These are phyloP conservation scores for Metschnikowia borealis DNA, from an alignment of 805 yeast species.

Conservation along the genomic window DNA sequence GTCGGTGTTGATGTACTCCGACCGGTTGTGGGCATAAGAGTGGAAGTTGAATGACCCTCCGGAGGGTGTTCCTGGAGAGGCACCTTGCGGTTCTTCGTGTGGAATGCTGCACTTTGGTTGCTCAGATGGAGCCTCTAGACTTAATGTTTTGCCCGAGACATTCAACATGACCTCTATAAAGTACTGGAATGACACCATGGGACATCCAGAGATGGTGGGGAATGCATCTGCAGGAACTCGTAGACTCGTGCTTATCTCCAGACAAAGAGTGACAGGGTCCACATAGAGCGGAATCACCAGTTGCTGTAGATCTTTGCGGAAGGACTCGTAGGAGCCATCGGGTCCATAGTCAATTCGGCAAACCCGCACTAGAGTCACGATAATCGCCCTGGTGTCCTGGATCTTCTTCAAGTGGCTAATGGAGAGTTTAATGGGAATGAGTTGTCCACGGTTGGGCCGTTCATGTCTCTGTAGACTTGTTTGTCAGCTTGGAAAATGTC, in stretches of 20 bases:
- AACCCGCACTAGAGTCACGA: conserved; percentile 74
- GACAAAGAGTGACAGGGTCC: conserved; percentile 58
- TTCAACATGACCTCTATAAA: conserved; percentile 82
- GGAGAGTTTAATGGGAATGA: conserved; percentile 64
- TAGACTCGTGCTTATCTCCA: conserved; percentile 58
- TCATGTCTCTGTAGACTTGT: too few relatives aligned
- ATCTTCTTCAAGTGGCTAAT: conserved; percentile 69
- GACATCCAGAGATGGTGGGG: conserved; percentile 74
- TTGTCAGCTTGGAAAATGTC: too few relatives aligned
- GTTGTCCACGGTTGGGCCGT: conserved; percentile 84
- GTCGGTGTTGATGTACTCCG: conserved; percentile 71
- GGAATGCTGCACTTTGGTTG: conserved; percentile 14
- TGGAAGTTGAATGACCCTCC: conserved; percentile 22
- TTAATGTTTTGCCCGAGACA: conserved; percentile 55
- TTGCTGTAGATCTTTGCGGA: conserved; percentile 80
- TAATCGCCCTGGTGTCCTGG: conserved; percentile 67
- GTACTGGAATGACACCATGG: conserved; percentile 75
- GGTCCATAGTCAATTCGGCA: conserved; percentile 60
- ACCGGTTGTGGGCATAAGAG: conserved; percentile 24
- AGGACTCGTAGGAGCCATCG: conserved; percentile 63
- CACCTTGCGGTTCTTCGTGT: conserved; percentile 9
- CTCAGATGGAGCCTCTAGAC: conserved; percentile 21
- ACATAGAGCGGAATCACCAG: conserved; percentile 70
- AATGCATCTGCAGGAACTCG: conserved; percentile 81
- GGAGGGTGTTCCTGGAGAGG: conserved; percentile 11